Conservation (phyloP, 2,329 filamentous ascomycete genomes). For the Scopulariopsis brevicaulis region DNA sequence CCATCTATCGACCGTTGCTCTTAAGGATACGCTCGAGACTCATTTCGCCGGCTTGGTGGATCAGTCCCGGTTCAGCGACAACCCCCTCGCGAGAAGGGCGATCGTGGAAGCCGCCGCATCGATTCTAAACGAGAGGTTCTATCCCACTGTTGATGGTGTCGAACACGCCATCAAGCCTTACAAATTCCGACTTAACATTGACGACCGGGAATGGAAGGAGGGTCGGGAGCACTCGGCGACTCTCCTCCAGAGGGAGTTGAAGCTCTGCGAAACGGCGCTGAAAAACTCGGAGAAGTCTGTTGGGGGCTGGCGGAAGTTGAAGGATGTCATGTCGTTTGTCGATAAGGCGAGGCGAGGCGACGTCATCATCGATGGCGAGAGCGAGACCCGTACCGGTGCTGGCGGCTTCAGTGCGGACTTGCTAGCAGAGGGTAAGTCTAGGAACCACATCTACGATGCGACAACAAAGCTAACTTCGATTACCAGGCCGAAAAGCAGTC, state of each 20-base stretch:
- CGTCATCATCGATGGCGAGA: constrained; percentile 72
- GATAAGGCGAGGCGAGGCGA: constrained; percentile 84
- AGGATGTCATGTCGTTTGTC: constrained; percentile 82
- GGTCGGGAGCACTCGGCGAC: constrained; percentile 72
- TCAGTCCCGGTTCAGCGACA: constrained; percentile 74
- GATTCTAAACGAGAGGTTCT: constrained; percentile 88
- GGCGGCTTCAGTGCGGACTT: constrained; percentile 88
- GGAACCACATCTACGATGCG: not conserved
- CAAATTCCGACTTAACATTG: constrained; percentile 95
- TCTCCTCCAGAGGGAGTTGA: constrained; percentile 78
- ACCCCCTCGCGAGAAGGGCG: constrained; percentile 87
- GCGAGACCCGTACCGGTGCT: constrained; percentile 70
- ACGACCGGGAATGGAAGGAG: constrained; percentile 77
- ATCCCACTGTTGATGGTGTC: constrained; percentile 94
- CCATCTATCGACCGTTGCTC: constrained; percentile 80
- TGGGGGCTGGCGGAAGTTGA: constrained; percentile 73
- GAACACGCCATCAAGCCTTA: constrained; percentile 99
- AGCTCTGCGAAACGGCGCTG: constrained; percentile 69
- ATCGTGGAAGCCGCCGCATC: constrained; percentile 83
- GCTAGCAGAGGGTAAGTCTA: constrained; percentile 60
- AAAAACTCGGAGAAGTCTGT: constrained; percentile 66
- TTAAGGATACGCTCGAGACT: constrained; percentile 75
- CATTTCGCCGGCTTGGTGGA: constrained; percentile 71
- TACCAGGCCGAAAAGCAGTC: constrained; percentile 72
- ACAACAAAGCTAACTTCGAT: constrained; percentile 13